Conservation (phyloP, 257 asterid species). For the Eustoma russellianum region DNA sequence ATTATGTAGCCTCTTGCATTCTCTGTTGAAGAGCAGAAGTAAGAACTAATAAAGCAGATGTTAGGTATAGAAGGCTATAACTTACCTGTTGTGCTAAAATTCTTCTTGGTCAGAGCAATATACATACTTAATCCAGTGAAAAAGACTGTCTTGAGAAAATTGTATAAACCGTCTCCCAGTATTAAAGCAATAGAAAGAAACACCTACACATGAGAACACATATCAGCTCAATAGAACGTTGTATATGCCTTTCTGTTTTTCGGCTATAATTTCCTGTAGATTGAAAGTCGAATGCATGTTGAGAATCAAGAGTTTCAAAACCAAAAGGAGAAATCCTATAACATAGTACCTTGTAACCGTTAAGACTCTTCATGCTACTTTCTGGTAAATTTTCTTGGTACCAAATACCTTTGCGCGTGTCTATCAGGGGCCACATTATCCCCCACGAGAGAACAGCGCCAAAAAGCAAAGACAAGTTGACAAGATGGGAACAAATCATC, state of each 20-base stretch:
- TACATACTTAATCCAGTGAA: conserved; percentile 44
- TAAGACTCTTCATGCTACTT: conserved; percentile 43
- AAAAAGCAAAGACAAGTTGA: conserved; percentile 38
- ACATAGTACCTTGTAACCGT: conserved; percentile 35
- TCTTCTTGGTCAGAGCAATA: conserved; percentile 33
- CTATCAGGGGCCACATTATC: conserved; percentile 44
- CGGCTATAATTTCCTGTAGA: too few species aligned
- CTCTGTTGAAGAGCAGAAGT: too few species aligned
- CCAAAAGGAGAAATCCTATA: too few species aligned
- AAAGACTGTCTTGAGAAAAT: conserved; percentile 56
- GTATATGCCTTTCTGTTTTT: background rate
- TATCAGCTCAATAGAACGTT: too few species aligned
- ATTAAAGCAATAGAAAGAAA: conserved; percentile 74
- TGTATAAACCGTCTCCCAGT: conserved; percentile 82
- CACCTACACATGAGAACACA: conserved; percentile 38
- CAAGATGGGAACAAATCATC: conserved; percentile 51
- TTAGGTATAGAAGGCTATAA: too few species aligned
- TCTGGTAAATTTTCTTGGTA: conserved; percentile 23
- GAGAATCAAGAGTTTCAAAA: too few species aligned
- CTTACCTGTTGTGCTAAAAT: conserved; percentile 32
- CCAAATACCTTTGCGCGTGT: conserved; percentile 35
- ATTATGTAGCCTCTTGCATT: too few species aligned
- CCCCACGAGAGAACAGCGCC: conserved; percentile 55
- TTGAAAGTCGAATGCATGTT: too few species aligned
- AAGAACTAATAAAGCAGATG: too few species aligned